phyloP scores from a whole-genome alignment of 768 basidiomycete genomes.

The Termitomyces bulborhizus region DNA sequence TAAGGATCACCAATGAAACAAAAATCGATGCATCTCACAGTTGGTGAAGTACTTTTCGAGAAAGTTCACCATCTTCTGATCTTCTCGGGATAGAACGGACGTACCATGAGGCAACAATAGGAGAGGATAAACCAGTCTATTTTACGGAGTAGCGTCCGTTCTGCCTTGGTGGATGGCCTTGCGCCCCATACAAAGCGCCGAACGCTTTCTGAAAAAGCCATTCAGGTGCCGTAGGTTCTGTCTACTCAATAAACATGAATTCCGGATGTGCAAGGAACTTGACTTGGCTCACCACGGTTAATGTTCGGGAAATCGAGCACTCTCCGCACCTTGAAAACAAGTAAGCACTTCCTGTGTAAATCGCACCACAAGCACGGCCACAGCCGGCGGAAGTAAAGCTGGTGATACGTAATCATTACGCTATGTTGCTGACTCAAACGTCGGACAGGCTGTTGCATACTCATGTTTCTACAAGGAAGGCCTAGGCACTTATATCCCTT shows the following conservation, averaged over 20 bases:
- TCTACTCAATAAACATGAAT: not conserved
- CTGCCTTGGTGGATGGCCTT: conserved; percentile 18
- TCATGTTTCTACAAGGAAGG: no score
- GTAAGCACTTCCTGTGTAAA: not conserved
- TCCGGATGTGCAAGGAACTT: not conserved
- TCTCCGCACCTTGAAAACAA: not conserved
- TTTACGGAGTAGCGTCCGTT: conserved; percentile 50
- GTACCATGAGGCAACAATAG: conserved; percentile 65
- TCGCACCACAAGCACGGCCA: not conserved
- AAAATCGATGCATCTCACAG: conserved; percentile 27
- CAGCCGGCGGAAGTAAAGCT: conserved; percentile 1
- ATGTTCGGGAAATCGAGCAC: not conserved
- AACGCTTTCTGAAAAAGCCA: not conserved
- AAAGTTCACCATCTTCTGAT: conserved; percentile 8
- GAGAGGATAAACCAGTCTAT: conserved; percentile 65
- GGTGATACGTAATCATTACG: conserved; percentile 12
- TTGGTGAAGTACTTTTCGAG: conserved; percentile 55
- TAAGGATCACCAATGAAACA: conserved; percentile 1
- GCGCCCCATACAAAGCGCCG: conserved; percentile 16
- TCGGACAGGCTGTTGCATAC: not conserved
- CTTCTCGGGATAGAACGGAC: conserved; percentile 10
- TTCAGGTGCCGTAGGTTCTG: not conserved
- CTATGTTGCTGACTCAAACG: conserved; percentile 1
- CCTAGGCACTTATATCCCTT: no score
- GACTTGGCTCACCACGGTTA: not conserved